Evolutionary conservation across 768 basidiomycete species (phyloP).

Genomic region (Lyophyllum semitale): DNA sequence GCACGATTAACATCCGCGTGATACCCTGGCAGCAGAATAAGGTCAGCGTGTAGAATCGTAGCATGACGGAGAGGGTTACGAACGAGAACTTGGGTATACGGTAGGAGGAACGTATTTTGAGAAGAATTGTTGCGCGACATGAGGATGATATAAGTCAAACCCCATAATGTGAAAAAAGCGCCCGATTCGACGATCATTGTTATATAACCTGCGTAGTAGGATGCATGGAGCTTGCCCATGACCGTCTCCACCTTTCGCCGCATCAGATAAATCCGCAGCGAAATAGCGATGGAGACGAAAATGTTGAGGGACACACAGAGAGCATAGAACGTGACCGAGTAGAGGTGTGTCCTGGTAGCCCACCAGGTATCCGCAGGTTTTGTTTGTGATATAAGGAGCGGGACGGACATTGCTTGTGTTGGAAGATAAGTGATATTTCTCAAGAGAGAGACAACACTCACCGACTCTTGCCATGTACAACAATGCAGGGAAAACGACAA

Average conservation of each 20-base stretch:
- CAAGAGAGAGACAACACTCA: slow-evolving; percentile 1
- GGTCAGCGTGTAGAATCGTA: background rate
- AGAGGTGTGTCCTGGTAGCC: slow-evolving; percentile 8
- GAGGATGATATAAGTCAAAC: slow-evolving; percentile 19
- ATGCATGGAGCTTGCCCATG: slow-evolving; percentile 21
- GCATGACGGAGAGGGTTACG: background rate
- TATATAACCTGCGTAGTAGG: slow-evolving; percentile 21
- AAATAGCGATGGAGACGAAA: slow-evolving; percentile 15
- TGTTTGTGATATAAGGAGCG: slow-evolving; percentile 19
- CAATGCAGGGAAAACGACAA: slow-evolving; percentile 14
- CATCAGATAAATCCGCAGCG: slow-evolving; percentile 15
- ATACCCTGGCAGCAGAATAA: slow-evolving; percentile 18
- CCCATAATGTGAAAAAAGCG: slow-evolving; percentile 23
- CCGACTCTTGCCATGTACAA: slow-evolving; percentile 18
- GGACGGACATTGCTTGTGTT: slow-evolving; percentile 21
- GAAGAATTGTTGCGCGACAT: slow-evolving; percentile 7
- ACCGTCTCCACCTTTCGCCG: slow-evolving; percentile 16
- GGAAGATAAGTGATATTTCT: background rate
- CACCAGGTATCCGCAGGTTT: slow-evolving; percentile 6
- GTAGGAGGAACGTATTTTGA: slow-evolving; percentile 15
- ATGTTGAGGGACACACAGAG: slow-evolving; percentile 23
- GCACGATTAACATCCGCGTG: slow-evolving; percentile 39
- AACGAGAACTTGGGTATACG: slow-evolving; percentile 21
- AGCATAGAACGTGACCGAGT: slow-evolving; percentile 17
- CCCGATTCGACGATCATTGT: slow-evolving; percentile 24